phyloP scores from a whole-genome alignment of 2,329 filamentous ascomycete genomes.

The Penicillium sp. region DNA sequence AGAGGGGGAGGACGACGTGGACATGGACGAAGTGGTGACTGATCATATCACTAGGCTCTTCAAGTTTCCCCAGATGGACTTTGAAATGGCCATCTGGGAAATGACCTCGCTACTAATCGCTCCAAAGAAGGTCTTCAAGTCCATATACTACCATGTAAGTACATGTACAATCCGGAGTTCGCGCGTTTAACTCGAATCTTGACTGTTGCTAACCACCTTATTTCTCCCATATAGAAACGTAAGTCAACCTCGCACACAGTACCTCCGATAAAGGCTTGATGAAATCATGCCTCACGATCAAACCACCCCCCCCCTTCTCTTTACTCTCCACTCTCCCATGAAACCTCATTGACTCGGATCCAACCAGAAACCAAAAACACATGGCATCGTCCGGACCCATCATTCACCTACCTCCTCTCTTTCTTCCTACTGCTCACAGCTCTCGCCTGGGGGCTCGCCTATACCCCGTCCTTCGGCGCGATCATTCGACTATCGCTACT shows the following conservation, averaged over 20 bases:
- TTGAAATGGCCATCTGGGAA: conserved; percentile 74
- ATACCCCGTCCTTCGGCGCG: conserved; percentile 52
- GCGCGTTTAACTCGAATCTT: too few relatives aligned
- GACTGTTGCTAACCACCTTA: conserved; percentile 14
- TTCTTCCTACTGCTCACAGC: conserved; percentile 65
- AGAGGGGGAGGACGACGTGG: background rate
- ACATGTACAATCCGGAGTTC: too few relatives aligned
- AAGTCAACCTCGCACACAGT: conserved; percentile 20
- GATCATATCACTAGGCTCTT: conserved; percentile 54
- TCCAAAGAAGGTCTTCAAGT: conserved; percentile 72
- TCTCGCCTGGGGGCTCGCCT: conserved; percentile 63
- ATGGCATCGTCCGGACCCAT: conserved; percentile 71
- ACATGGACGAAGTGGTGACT: conserved; percentile 3
- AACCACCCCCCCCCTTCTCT: background rate
- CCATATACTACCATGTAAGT: conserved; percentile 71
- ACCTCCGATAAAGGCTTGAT: background rate
- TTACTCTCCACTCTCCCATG: background rate
- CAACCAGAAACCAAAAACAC: conserved; percentile 68
- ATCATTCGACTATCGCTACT: conserved; percentile 54
- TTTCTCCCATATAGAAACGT: conserved; percentile 43
- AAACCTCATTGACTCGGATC: background rate
- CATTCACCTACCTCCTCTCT: conserved; percentile 70
- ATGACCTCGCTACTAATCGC: conserved; percentile 71
- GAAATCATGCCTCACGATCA: too few relatives aligned
- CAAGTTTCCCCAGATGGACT: conserved; percentile 76